These are phyloP conservation scores for Aspergillus panamensis DNA, from an alignment of 495 filamentous ascomycete genomes.

Conservation along the genomic window DNA sequence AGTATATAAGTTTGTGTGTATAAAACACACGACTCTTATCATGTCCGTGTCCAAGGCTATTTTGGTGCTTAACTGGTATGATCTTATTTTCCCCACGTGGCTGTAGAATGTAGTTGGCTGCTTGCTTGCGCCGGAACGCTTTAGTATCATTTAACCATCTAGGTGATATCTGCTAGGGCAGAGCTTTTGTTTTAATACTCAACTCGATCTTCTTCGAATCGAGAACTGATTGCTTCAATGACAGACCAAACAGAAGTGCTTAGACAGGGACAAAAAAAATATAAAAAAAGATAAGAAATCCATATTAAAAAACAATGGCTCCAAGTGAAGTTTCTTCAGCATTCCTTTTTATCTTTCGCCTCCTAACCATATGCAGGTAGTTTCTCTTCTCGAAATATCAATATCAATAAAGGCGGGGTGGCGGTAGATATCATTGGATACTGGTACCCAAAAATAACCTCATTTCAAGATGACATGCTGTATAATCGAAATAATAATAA, in stretches of 20 bases:
- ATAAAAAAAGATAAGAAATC: not conserved
- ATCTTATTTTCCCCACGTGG: constrained; percentile 23
- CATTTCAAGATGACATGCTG: not conserved
- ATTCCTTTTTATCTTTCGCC: too few species aligned
- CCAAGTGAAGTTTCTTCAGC: too few species aligned
- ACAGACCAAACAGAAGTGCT: not conserved
- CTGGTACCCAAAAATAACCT: not conserved
- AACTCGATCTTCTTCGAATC: not conserved
- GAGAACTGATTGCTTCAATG: not conserved
- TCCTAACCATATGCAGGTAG: not conserved
- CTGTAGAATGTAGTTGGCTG: constrained; percentile 12
- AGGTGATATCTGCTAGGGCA: constrained; percentile 10
- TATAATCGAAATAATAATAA: not conserved
- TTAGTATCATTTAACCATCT: constrained; percentile 12
- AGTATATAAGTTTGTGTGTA: not conserved
- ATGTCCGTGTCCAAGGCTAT: constrained; percentile 18
- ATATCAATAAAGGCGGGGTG: not conserved
- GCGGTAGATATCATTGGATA: not conserved
- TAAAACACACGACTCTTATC: constrained; percentile 3
- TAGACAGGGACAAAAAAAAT: not conserved
- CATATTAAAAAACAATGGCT: not conserved
- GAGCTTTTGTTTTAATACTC: constrained; percentile 9
- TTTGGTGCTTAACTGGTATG: constrained; percentile 16
- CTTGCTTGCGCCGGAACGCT: constrained; percentile 1
- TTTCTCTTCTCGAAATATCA: not conserved